A percentile compares a stretch with the other conserved stretches of the same genome.
Conservation (phyloP, 176 grass and related monocot species). For the Microstegium vimineum region DNA sequence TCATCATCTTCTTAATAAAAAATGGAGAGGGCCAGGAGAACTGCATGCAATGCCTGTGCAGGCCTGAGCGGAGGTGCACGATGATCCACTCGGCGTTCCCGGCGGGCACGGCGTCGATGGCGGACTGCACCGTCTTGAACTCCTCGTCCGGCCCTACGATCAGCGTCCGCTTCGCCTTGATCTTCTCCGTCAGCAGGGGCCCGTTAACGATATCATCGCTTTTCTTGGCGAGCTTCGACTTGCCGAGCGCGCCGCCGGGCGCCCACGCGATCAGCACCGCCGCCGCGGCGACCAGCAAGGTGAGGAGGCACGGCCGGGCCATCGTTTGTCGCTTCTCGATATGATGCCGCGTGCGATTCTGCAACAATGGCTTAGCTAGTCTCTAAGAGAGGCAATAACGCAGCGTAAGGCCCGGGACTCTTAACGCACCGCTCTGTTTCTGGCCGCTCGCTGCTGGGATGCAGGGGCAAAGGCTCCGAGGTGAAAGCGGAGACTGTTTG, state of each 20-base stretch:
- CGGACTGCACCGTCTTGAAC: constrained; percentile 62
- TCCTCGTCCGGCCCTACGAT: constrained; percentile 55
- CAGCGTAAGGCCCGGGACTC: not conserved
- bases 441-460: constrained; percentile 3
- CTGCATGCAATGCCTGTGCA: constrained; percentile 30
- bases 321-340: not conserved
- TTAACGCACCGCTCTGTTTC: constrained; percentile 7
- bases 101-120: constrained; percentile 65
- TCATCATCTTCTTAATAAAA: no score
- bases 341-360: not conserved
- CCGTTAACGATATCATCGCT: constrained; percentile 56
- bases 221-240: constrained; percentile 33
- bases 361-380: not conserved
- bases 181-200: constrained; percentile 54
- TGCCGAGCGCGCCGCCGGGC: not conserved
- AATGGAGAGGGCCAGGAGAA: no score
- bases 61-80: constrained; percentile 52
- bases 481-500: constrained; percentile 3
- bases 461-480: constrained; percentile 8
- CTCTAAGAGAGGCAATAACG: not conserved
- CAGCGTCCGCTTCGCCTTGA: constrained; percentile 50
- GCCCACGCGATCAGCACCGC: not conserved
- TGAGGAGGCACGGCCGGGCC: constrained; percentile 7
- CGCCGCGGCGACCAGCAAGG: constrained; percentile 8
- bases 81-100: constrained; percentile 72